Base-by-base conservation (phyloP, 2,329 filamentous ascomycete genomes). In the Colletotrichum theobromicola region DNA sequence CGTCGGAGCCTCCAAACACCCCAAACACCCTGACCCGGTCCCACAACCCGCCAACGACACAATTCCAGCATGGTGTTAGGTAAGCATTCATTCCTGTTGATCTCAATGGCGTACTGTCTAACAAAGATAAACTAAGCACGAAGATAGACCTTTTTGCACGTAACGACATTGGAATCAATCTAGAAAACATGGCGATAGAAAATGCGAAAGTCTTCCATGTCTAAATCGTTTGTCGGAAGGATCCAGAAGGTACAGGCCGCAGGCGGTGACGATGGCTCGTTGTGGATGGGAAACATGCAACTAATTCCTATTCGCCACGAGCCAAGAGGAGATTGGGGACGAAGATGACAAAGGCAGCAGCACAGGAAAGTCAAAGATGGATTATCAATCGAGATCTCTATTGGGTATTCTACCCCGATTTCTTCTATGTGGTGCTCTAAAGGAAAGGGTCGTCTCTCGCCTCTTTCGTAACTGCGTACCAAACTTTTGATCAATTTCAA, bases 351-450 rank as follows among this genome's bases (percentile, higher is more conserved):
- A n/a, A 5, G 46, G 9, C 7, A 18, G n/a, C 15, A 53, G 46
- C 46, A 60, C 30, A 18, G 13, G 28, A 7, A 46, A 46, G 10
- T 46, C 42, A 18, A 46, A 9, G 0, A 0, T 13, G 42, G 7
- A 50, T 50, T 50, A 26, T 16, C 46, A 67, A 75, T 75, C 72
- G 68, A 67, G 72, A 67, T 67, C 46, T 75, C 68, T 74, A 72
- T 75, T 75, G 68, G 68, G 68, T 75, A 72, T 72, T 67, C 28
- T 64, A 72, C 72, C 72, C 68, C 62, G 68, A 67, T 75, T 71
- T 66, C n/a, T 46, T 46, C 67, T 37, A 24, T 72, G 62, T 67
- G 10, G 18, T n/a, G 30, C 18, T 32, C 30, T 21, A 1, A 34
- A 62, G 60, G 21, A 57, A 57, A 57, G 26, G 26, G 53, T 57